Percentiles rank a stretch among this genome's conserved stretches.
Evolutionary conservation across 441 rosid genomes (phyloP).

Genomic region (Manihot esculenta): DNA sequence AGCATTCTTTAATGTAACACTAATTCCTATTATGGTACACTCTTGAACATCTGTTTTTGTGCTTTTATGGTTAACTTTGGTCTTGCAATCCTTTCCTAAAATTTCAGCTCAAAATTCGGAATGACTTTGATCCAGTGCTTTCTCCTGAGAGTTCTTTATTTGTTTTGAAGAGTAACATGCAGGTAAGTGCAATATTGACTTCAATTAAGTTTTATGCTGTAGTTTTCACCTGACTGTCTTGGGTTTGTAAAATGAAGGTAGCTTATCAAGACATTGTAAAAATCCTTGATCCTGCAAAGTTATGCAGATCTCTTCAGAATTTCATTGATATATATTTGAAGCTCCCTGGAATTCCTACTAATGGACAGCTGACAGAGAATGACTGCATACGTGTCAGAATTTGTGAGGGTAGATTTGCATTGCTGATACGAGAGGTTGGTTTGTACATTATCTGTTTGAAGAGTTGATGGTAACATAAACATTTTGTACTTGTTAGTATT

Average conservation of each 20-base stretch:
- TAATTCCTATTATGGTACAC: constrained; percentile 6
- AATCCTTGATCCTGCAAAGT: constrained; percentile 76
- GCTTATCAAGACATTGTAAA: constrained; percentile 81
- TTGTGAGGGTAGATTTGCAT: constrained; percentile 98
- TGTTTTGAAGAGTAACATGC: constrained; percentile 92
- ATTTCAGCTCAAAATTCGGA: constrained; percentile 93
- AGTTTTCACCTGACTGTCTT: constrained; percentile 28
- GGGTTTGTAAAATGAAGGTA: constrained; percentile 50
- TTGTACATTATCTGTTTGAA: constrained; percentile 35
- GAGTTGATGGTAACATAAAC: constrained; percentile 15
- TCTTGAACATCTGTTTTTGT: constrained; percentile 5
- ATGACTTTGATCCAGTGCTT: constrained; percentile 99
- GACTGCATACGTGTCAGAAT: constrained; percentile 97
- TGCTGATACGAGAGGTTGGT: constrained; percentile 99
- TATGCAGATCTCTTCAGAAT: constrained; percentile 92
- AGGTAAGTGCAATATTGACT: constrained; percentile 48
- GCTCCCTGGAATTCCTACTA: constrained; percentile 84
- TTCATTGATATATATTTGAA: constrained; percentile 86
- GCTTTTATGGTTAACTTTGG: constrained; percentile 15
- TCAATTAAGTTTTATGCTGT: constrained; percentile 13
- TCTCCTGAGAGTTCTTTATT: constrained; percentile 99
- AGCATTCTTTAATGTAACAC: constrained; percentile 10
- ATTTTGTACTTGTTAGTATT: constrained; percentile 12
- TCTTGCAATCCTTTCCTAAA: constrained; percentile 16
- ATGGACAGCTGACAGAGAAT: constrained; percentile 82